Evolutionary conservation across 257 asterid genomes (phyloP), one percentile per base, ranked within the genome.

Genomic region (Plantago ovata): DNA sequence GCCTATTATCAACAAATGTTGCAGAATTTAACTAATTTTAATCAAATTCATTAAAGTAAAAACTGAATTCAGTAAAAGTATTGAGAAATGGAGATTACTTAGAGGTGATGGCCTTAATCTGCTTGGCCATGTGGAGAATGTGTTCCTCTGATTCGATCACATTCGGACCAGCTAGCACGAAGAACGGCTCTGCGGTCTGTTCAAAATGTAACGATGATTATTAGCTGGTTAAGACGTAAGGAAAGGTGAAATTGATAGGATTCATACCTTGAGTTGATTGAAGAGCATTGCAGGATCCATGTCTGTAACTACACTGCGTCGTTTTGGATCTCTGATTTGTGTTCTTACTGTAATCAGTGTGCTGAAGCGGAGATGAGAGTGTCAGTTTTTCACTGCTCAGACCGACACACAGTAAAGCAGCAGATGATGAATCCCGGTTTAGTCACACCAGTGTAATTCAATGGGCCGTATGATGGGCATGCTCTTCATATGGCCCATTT

Each of bases 61-160:
- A 46, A 15, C 0, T 18, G 0, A 18, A 8, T 0, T 9, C 10
- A 10, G 19, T 46, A 50, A 22, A 50, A 3, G 2, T 20, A 0
- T 20, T 20, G 38, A 12, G 38, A 22, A 50, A 50, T 50, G 36
- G 24, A 15, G 13, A 21, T 14, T 76, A 81, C 90, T 79, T 84
- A 10, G 84, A 12, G 47, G 89, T 61, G 68, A 80, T 73, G 49
- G 78, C 59, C 60, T 87, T 87, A 45, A 87, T 76, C 23, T 87
- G 78, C 62, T 77, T 80, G 22, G 92, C 96, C 94, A 89, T 89
- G 62, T 75, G 73, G 41, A 92, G 77, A 65, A 92, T 71, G 62
- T 88, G 95, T 9, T 92, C 95, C 77, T 85, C 94, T 1, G 94
- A 88, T 79, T 88, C 95, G 38, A 83, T 85, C 77, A 85, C 96